phyloP scores from a whole-genome alignment of 305 asterid genomes.

The Rubia tinctorum region DNA sequence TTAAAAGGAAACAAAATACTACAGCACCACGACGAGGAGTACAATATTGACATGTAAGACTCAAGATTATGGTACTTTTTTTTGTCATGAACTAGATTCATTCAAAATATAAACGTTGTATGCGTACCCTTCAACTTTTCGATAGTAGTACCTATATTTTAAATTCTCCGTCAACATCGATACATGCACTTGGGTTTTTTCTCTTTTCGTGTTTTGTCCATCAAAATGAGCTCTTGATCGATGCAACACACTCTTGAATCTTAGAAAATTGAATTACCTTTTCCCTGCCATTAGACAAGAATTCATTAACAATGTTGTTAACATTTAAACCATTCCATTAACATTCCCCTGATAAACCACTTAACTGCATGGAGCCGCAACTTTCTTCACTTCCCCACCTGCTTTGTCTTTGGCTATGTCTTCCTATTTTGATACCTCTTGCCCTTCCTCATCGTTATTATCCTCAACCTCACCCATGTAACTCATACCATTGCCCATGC shows the following conservation, averaged over 20 bases:
- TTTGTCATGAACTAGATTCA: too few species aligned
- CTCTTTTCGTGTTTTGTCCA: not conserved
- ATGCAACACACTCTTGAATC: not conserved
- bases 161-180: not conserved
- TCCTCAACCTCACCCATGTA: slow-evolving; percentile 40
- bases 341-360: not conserved
- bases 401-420: slow-evolving; percentile 32
- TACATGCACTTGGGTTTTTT: slow-evolving; percentile 1
- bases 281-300: not conserved
- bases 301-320: slow-evolving; percentile 2
- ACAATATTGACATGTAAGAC: too few species aligned
- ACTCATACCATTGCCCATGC: slow-evolving; percentile 26
- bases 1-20: too few species aligned
- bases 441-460: slow-evolving; percentile 82
- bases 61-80: too few species aligned
- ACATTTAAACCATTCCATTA: not conserved
- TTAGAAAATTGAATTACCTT: not conserved
- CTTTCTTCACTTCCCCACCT: slow-evolving; percentile 30
- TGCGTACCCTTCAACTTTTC: too few species aligned
- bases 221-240: not conserved
- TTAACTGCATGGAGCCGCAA: slow-evolving; percentile 19
- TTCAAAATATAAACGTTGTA: too few species aligned
- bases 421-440: slow-evolving; percentile 34
- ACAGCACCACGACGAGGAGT: too few species aligned
- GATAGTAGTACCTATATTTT: too few species aligned